Evolutionary conservation across 1,284 basidiomycete species (phyloP).

Genomic region (Grifola frondosa): DNA sequence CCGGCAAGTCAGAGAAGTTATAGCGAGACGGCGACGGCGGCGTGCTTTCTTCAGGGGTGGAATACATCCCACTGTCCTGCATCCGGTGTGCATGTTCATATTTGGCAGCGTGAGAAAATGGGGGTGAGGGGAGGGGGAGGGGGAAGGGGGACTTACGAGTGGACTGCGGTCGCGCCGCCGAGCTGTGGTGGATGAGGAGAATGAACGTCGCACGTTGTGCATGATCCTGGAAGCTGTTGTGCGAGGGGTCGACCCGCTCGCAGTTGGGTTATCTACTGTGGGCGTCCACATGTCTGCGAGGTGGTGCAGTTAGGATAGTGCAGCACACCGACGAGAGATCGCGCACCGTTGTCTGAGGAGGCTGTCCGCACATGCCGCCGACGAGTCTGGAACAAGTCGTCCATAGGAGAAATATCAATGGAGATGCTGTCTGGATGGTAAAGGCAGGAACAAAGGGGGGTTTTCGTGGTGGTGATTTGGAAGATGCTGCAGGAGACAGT

Average conservation of each 20-base stretch:
- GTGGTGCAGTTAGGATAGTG: background rate
- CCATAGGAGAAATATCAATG: constrained; percentile 2
- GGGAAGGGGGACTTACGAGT: constrained; percentile 20
- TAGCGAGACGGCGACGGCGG: constrained; percentile 37
- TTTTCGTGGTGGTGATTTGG: background rate
- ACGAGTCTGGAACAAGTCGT: constrained; percentile 3
- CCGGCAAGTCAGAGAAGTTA: constrained; percentile 39
- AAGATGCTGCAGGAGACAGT: background rate
- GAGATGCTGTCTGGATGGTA: background rate
- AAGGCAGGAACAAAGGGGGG: background rate
- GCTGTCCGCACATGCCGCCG: constrained; percentile 6
- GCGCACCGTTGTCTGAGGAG: background rate
- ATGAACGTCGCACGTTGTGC: constrained; percentile 42
- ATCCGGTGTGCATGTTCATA: background rate
- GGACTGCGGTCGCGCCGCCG: constrained; percentile 33
- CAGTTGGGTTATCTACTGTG: constrained; percentile 4
- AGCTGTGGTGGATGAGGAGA: constrained; percentile 34
- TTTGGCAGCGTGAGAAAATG: background rate
- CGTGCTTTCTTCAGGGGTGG: constrained; percentile 49
- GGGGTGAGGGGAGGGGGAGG: background rate
- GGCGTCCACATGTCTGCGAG: background rate
- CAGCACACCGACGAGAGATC: background rate
- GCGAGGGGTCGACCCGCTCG: constrained; percentile 20
- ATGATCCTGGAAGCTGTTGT: constrained; percentile 42
- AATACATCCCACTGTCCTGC: constrained; percentile 43